Base-by-base conservation (phyloP, 306 rosid species). In the Quercus suber region DNA sequence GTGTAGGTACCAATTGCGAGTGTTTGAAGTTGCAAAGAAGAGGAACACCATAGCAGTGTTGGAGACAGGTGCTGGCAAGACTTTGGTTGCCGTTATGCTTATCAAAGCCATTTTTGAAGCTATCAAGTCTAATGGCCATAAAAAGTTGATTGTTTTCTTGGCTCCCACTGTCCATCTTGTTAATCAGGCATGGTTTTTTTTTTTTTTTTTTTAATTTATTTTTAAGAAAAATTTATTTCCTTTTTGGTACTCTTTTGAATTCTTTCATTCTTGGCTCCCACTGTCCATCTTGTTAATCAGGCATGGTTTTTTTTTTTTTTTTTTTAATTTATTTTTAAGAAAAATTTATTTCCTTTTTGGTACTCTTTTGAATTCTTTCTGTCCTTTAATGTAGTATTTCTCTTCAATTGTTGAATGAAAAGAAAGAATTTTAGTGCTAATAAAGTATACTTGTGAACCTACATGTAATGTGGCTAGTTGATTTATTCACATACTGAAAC, bases 131-230 rank as follows among this genome's bases (percentile, higher is more conserved):
- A 70, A 80, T 75, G 88, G 80, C 19, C 28, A 25, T 7, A 86
- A 81, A 28, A 89, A 85, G 74, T 71, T 79, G 64, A 86, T 91
- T 61, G 28, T 94, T 53, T 92, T 94, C 88, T 85, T 94, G 80
- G 97, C 97, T 83, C 97, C 99, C 12, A 92, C 97, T 1, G 97
- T 94, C 76, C 95, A 91, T 86, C 93, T 92, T 70, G 95, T 94
- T 77, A 87, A 87, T 73, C 99, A 92, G 94, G 99, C 81, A 81
- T 72, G 79, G 49, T 56, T 15, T 76, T 56, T 56, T 12, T 37
- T 21, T 57, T 43, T 25, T 21, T 30, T 37, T 19, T 56, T 23
- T 19, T n/a, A n/a, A n/a, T n/a, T n/a, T n/a, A n/a, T n/a, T n/a
- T n/a, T n/a, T n/a, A 52, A 13, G 45, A 10, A 2, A 33, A 69